These are phyloP conservation scores for Inosperma sp. DNA, from an alignment of 768 basidiomycete genomes.

Conservation along the genomic window DNA sequence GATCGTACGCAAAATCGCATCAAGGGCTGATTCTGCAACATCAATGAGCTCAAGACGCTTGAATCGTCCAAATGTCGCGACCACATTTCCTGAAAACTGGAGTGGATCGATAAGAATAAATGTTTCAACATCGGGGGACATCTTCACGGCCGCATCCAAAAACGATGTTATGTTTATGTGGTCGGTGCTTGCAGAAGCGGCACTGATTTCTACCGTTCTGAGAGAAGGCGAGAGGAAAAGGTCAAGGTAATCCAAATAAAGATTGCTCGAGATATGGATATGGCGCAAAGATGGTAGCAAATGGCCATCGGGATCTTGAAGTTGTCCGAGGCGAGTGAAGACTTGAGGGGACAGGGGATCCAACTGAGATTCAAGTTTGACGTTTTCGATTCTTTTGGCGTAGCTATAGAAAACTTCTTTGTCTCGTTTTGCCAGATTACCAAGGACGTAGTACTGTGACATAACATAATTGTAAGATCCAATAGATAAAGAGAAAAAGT, in stretches of 20 bases:
- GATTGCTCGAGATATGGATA: conserved; percentile 3
- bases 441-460: too few species aligned
- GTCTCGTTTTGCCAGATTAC: too few species aligned
- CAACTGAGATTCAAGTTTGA: neutral
- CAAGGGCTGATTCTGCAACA: too few species aligned
- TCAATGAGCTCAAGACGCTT: too few species aligned
- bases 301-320: neutral
- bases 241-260: conserved; percentile 1
- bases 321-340: neutral
- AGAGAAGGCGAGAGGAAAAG: conserved; percentile 10
- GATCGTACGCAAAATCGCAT: too few species aligned
- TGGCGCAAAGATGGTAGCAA: conserved; percentile 9
- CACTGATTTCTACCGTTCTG: neutral
- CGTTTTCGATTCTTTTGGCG: neutral
- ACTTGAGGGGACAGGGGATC: neutral
- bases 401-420: neutral
- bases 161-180: neutral
- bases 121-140: too few species aligned
- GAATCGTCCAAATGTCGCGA: too few species aligned
- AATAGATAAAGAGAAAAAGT: too few species aligned
- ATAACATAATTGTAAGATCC: too few species aligned
- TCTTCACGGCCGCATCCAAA: conserved; percentile 1
- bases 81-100: too few species aligned
- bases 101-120: too few species aligned
- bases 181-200: neutral